Percentiles rank a stretch among this genome's conserved stretches.
These are phyloP conservation scores for Cutaneotrichosporon dermatis DNA, from an alignment of 1,284 basidiomycete species.

Conservation along the genomic window DNA sequence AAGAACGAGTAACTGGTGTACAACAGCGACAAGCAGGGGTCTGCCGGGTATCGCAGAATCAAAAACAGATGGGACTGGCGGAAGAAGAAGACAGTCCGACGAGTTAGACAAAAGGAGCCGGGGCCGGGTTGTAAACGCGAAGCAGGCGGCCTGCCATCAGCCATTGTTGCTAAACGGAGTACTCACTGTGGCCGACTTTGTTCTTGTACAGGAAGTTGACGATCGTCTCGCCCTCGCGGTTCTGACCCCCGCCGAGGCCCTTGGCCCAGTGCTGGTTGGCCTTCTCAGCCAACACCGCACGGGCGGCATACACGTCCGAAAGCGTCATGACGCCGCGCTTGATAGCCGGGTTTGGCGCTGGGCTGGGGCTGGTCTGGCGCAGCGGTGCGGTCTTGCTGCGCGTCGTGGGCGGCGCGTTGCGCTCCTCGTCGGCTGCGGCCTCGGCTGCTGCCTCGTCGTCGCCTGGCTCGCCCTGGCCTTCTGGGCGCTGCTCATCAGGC, in stretches of 20 bases:
- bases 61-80: too few species aligned
- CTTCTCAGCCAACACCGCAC: slow-evolving; percentile 42
- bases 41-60: too few species aligned
- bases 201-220: slow-evolving; percentile 49
- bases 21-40: neutral
- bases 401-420: slow-evolving; percentile 35
- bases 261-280: slow-evolving; percentile 47
- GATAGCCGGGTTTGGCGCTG: slow-evolving; percentile 14
- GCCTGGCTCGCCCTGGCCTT: neutral
- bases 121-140: slow-evolving; percentile 39
- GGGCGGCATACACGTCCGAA: slow-evolving; percentile 39
- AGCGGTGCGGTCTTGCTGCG: slow-evolving; percentile 39
- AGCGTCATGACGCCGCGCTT: slow-evolving; percentile 43
- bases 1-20: neutral
- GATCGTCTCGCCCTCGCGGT: slow-evolving; percentile 47
- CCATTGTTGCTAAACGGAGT: neutral
- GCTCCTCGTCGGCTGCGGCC: slow-evolving; percentile 3
- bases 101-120: slow-evolving; percentile 4
- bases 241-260: slow-evolving; percentile 46
- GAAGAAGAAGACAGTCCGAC: too few species aligned
- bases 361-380: slow-evolving; percentile 24
- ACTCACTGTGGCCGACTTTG: slow-evolving; percentile 47
- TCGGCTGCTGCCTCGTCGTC: neutral
- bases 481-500: neutral
- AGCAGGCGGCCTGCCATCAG: slow-evolving; percentile 32